phyloP scores from a whole-genome alignment of 2,329 filamentous ascomycete species.

The Sphaceloma murrayae region DNA sequence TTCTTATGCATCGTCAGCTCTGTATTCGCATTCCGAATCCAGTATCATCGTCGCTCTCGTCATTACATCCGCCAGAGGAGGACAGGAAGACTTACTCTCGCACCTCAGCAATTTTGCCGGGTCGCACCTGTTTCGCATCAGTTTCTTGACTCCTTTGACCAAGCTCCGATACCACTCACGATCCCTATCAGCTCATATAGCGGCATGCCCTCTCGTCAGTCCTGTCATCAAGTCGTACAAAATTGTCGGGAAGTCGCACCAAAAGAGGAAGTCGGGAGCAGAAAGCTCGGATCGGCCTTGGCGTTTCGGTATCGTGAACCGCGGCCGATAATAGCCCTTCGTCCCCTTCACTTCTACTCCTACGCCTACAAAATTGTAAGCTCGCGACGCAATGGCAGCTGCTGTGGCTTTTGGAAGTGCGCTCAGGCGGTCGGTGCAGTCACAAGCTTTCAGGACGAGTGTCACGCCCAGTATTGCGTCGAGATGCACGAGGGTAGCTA shows the following conservation, averaged over 20 bases:
- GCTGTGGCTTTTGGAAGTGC: constrained; percentile 16
- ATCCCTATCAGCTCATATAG: constrained; percentile 95
- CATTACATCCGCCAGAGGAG: too few species aligned
- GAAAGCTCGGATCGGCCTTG: too few species aligned
- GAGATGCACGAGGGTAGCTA: constrained; percentile 1
- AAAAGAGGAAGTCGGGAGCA: constrained; percentile 12
- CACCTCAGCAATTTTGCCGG: constrained; percentile 78
- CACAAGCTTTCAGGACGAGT: constrained; percentile 1
- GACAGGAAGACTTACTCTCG: constrained; percentile 63
- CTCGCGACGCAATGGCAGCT: constrained; percentile 18
- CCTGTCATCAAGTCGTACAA: too few species aligned
- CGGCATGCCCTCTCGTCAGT: constrained; percentile 9
- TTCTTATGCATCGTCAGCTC: too few species aligned
- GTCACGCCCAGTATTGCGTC: constrained; percentile 1
- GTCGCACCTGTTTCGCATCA: constrained; percentile 62
- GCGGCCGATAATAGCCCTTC: constrained; percentile 3
- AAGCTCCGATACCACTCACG: constrained; percentile 47
- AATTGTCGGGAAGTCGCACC: too few species aligned
- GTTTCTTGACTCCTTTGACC: constrained; percentile 22
- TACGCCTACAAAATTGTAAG: not conserved
- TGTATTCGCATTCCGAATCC: too few species aligned
- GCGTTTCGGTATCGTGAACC: constrained; percentile 7
- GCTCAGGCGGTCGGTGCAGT: constrained; percentile 16
- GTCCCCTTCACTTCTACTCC: not conserved
- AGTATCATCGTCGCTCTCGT: too few species aligned